Conservation (phyloP, 306 rosid species). For the Prunus armeniaca region DNA sequence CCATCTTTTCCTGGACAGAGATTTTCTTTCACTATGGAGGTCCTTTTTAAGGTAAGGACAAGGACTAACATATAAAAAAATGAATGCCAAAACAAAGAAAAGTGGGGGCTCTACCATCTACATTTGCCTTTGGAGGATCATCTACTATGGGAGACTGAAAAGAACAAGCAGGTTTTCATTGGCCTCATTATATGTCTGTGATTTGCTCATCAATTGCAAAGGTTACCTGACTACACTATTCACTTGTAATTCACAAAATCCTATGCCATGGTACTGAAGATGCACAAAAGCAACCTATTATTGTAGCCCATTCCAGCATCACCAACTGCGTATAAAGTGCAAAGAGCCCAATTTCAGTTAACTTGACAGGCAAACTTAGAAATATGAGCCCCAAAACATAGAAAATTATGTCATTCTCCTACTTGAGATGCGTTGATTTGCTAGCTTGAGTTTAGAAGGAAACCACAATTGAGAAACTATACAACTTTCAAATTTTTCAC, state of each 20-base stretch:
- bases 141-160: not conserved
- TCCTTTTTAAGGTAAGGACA: slow-evolving; percentile 20
- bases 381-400: too few relatives aligned
- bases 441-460: too few relatives aligned
- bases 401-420: too few relatives aligned
- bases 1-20: not conserved
- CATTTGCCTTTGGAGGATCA: not conserved
- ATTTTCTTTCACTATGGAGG: not conserved
- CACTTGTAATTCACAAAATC: not conserved
- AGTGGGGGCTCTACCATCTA: not conserved
- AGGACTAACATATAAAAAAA: slow-evolving; percentile 18
- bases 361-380: too few relatives aligned
- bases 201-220: not conserved
- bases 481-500: too few relatives aligned
- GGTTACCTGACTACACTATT: not conserved
- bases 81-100: slow-evolving; percentile 9
- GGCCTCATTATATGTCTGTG: too few relatives aligned
- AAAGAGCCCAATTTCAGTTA: too few relatives aligned
- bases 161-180: slow-evolving; percentile 3
- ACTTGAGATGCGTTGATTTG: too few relatives aligned
- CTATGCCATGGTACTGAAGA: not conserved
- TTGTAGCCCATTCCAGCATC: too few relatives aligned
- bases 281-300: too few relatives aligned
- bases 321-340: too few relatives aligned
- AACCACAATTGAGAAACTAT: too few relatives aligned